Base-by-base conservation (phyloP, 2,329 filamentous ascomycete genomes). In the Fusarium praegraminearum region DNA sequence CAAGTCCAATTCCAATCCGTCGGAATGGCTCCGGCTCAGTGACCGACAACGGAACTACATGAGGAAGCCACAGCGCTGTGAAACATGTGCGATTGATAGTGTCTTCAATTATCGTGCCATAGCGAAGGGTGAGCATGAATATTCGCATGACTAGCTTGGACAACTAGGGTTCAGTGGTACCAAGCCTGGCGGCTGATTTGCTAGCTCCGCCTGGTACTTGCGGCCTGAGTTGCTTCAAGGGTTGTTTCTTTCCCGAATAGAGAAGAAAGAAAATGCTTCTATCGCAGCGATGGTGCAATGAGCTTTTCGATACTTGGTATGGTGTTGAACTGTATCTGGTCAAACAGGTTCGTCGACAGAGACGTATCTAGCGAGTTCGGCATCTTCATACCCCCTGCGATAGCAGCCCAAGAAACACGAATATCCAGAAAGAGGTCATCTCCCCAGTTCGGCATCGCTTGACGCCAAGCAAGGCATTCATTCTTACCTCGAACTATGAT, bases 121-220 rank as follows among this genome's bases (percentile, higher is more conserved):
- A 56, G 15, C 16, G 18, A 46, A n/a, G 20, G 35, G 30, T 13
- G 26, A 4, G n/a, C 12, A 59, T 32, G n/a, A 40, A 57, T 69
- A 66, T 52, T 50, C 30, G 28, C 54, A 53, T 54, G 41, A 49
- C 45, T 49, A 30, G 26, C 20, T 41, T 30, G 26, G 51, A 35
- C 54, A 54, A 43, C 45, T 35, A 47, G 36, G 28, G 40, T 35
- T 38, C 33, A 30, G 30, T 24, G 40, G 55, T 41, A 56, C 46
- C 47, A 60, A 49, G 33, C 53, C 24, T 62, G 40, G 44, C 43
- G 54, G 46, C 43, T 61, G 43, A 40, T 50, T 54, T 57, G 63
- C 57, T 57, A 32, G 60, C 41, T 33, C 46, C 35, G 59, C 59
- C 62, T 69, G 40, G 62, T 44, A 47, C 60, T 62, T 73, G 53